Conservation (phyloP, 768 basidiomycete species). For the Amanita rimosa region DNA sequence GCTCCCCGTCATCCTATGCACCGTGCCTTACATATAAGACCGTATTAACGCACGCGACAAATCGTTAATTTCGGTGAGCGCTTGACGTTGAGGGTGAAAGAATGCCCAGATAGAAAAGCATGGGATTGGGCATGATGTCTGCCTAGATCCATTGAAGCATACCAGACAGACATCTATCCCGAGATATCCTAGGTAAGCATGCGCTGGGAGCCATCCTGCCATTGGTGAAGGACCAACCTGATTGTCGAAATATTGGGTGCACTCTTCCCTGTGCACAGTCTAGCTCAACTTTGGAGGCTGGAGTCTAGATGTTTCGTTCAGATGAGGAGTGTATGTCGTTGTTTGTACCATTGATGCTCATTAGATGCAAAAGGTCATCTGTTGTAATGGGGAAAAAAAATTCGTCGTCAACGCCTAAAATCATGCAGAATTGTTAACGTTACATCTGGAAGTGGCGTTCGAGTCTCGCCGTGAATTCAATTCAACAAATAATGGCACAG, state of each 20-base stretch:
- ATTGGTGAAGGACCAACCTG: conserved; percentile 51
- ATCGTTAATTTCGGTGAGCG: conserved; percentile 51
- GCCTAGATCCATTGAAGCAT: conserved; percentile 91
- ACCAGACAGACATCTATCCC: conserved; percentile 85
- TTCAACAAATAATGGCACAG: too few species aligned
- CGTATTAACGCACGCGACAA: too few species aligned
- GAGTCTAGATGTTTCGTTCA: conserved; percentile 34
- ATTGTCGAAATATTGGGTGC: conserved; percentile 93
- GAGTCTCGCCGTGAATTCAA: too few species aligned
- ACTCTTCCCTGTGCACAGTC: conserved; percentile 83
- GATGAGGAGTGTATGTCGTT: conserved; percentile 35
- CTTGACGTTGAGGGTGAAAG: conserved; percentile 71
- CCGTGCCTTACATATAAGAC: too few species aligned
- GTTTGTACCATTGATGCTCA: too few species aligned
- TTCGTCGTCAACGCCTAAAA: too few species aligned
- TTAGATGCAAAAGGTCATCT: too few species aligned
- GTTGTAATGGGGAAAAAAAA: too few species aligned
- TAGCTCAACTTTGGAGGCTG: conserved; percentile 53
- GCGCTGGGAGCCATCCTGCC: too few species aligned
- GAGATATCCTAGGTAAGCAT: conserved; percentile 8
- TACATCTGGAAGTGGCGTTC: too few species aligned
- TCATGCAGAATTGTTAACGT: too few species aligned
- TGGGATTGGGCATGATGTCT: conserved; percentile 43
- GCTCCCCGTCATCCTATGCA: conserved; percentile 55
- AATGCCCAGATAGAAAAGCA: conserved; percentile 59